A percentile compares a stretch with the other conserved stretches of the same genome.
Conservation (phyloP, 208 protist genomes). For the Tetramitus jugosus region DNA sequence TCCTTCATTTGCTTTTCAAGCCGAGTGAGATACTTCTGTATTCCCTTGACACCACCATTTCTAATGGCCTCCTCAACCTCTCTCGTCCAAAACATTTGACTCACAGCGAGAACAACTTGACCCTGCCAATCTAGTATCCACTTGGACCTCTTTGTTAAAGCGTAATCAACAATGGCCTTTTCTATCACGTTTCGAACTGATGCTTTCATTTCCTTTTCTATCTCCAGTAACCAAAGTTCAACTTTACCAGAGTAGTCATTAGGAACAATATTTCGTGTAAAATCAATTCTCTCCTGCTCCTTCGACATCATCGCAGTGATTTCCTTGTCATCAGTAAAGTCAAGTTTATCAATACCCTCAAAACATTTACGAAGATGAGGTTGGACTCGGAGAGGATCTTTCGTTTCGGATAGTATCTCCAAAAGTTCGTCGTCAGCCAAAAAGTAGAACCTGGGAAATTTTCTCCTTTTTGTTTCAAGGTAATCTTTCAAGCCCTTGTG, state of each 20-base stretch:
- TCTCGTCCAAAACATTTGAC: constrained; percentile 81
- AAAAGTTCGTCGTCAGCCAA: constrained; percentile 65
- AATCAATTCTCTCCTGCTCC: constrained; percentile 71
- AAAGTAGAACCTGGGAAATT: constrained; percentile 85
- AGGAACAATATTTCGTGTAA: constrained; percentile 68
- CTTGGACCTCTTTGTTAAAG: constrained; percentile 48
- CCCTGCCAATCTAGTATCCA: constrained; percentile 83
- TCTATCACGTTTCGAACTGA: constrained; percentile 67
- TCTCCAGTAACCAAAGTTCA: constrained; percentile 84
- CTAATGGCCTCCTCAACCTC: constrained; percentile 77
- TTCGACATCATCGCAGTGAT: constrained; percentile 79
- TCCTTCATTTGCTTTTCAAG: constrained; percentile 72
- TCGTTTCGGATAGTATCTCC: constrained; percentile 89
- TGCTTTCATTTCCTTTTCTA: constrained; percentile 80
- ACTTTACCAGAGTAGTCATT: constrained; percentile 74
- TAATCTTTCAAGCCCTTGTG: constrained; percentile 66
- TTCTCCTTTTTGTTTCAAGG: constrained; percentile 72
- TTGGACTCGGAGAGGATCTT: constrained; percentile 85
- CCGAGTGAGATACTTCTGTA: constrained; percentile 72
- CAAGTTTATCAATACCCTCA: constrained; percentile 81
- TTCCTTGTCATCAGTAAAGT: constrained; percentile 73
- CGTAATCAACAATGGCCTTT: constrained; percentile 69
- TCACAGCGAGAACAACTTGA: constrained; percentile 78
- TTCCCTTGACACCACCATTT: constrained; percentile 62
- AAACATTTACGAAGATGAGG: constrained; percentile 90